phyloP scores from a whole-genome alignment of 805 yeast genomes.

The Hanseniaspora lachancei region DNA sequence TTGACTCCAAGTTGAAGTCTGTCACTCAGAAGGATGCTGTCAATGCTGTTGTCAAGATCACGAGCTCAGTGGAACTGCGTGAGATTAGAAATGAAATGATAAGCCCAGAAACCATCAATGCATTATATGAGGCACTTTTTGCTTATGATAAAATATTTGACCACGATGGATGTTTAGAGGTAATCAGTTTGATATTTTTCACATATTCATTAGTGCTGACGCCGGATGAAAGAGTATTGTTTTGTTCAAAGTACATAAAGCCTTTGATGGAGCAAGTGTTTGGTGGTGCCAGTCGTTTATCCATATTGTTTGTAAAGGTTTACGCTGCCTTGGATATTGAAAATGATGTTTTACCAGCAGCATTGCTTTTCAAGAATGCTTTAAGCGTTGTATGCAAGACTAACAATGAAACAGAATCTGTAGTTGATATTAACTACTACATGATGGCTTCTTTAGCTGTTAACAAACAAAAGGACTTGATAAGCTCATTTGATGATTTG shows the following conservation, averaged over 20 bases:
- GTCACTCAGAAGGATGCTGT: background rate
- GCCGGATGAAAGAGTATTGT: background rate
- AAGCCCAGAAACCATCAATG: background rate
- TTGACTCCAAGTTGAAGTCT: slow-evolving; percentile 2
- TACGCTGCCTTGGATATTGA: slow-evolving; percentile 35
- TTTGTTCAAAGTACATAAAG: slow-evolving; percentile 1
- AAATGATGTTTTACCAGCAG: background rate
- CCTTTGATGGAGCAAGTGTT: slow-evolving; percentile 12
- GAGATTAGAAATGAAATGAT: background rate
- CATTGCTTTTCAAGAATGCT: background rate
- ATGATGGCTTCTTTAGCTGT: slow-evolving; percentile 41
- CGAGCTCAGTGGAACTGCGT: background rate
- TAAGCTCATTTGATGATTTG: slow-evolving; percentile 14
- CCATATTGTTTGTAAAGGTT: slow-evolving; percentile 34
- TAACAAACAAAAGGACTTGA: slow-evolving; percentile 39
- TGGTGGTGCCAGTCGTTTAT: slow-evolving; percentile 23
- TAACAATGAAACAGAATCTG: slow-evolving; percentile 10
- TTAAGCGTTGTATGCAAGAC: background rate
- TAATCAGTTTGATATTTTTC: slow-evolving; percentile 11
- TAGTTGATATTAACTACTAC: slow-evolving; percentile 32
- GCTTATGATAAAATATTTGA: slow-evolving; percentile 2
- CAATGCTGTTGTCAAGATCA: background rate
- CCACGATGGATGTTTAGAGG: slow-evolving; percentile 12
- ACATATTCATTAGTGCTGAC: slow-evolving; percentile 11
- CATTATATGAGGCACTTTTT: slow-evolving; percentile 5